Percentiles rank a stretch among this genome's conserved stretches.
phyloP scores from a whole-genome alignment of 352 stramenopile species.

The Elongisporangium senticosum region DNA sequence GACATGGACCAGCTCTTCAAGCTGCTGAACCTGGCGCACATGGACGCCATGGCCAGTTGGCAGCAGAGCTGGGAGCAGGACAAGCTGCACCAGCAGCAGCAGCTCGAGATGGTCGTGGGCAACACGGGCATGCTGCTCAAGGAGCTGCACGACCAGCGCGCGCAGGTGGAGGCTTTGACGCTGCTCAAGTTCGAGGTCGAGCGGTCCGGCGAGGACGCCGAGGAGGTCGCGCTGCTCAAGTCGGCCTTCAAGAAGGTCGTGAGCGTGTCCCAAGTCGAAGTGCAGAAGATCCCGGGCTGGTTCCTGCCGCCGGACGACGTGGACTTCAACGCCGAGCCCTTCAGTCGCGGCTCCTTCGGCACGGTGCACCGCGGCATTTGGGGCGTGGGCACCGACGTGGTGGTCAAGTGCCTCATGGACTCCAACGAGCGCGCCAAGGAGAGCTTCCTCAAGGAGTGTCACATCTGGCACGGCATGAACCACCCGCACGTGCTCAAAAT shows the following conservation, averaged over 20 bases:
- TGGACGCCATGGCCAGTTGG: conserved; percentile 21
- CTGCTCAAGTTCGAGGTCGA: conserved; percentile 16
- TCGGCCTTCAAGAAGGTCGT: conserved; percentile 11
- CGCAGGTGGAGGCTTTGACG: conserved; percentile 14
- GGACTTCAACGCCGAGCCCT: conserved; percentile 5
- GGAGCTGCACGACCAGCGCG: conserved; percentile 15
- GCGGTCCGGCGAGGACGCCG: neutral
- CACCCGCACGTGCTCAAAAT: conserved; percentile 22
- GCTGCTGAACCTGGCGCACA: conserved; percentile 18
- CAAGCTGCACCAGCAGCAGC: conserved; percentile 1
- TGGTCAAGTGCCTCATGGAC: conserved; percentile 19
- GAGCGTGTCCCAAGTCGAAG: conserved; percentile 7
- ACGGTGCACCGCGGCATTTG: conserved; percentile 10
- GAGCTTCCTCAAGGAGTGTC: conserved; percentile 13
- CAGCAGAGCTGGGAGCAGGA: conserved; percentile 19
- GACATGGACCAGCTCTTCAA: conserved; percentile 24
- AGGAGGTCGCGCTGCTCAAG: conserved; percentile 5
- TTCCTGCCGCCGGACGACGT: conserved; percentile 11
- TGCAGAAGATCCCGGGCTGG: conserved; percentile 8
- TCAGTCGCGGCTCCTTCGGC: conserved; percentile 8
- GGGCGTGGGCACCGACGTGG: conserved; percentile 11
- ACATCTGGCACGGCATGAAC: conserved; percentile 17
- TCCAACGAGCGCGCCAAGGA: neutral
- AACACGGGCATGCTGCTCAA: conserved; percentile 16
- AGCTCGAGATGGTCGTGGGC: conserved; percentile 6